phyloP scores from a whole-genome alignment of 805 yeast species.

The Teunomyces lycoperdinae region DNA sequence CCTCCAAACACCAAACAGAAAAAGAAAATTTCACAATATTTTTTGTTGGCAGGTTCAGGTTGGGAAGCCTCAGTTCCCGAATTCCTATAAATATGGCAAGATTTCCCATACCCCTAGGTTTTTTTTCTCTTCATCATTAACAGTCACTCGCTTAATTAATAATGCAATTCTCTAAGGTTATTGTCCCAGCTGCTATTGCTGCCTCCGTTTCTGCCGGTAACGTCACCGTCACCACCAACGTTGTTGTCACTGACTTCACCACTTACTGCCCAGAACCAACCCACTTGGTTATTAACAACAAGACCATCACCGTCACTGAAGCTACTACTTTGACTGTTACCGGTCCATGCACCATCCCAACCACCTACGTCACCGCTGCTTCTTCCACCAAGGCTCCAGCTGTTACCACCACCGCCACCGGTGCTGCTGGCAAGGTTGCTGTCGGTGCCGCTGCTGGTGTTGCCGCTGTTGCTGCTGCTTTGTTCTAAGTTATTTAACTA shows the following conservation, averaged over 20 bases:
- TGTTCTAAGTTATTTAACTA: slow-evolving; percentile 31
- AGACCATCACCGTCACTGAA: slow-evolving; percentile 70
- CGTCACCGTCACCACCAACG: slow-evolving; percentile 49
- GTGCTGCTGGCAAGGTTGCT: slow-evolving; percentile 43
- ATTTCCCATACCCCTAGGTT: not conserved
- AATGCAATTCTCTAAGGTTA: slow-evolving; percentile 38
- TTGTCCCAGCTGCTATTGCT: slow-evolving; percentile 42
- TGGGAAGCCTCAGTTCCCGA: not conserved
- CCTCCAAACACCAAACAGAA: not conserved
- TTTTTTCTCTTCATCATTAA: not conserved
- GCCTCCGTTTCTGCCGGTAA: slow-evolving; percentile 42
- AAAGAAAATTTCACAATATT: not conserved
- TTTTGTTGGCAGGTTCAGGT: not conserved
- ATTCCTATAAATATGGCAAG: slow-evolving; percentile 5
- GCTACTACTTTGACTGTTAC: slow-evolving; percentile 84
- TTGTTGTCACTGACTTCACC: slow-evolving; percentile 66
- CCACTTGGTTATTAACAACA: slow-evolving; percentile 58
- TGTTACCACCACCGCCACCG: slow-evolving; percentile 29
- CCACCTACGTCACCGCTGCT: slow-evolving; percentile 33
- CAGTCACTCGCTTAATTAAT: slow-evolving; percentile 8
- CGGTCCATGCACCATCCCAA: slow-evolving; percentile 77
- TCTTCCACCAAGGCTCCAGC: slow-evolving; percentile 21
- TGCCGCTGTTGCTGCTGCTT: slow-evolving; percentile 50
- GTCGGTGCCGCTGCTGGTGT: slow-evolving; percentile 52
- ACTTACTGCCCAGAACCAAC: slow-evolving; percentile 85